Evolutionary conservation across 179 eudicot species (phyloP).

Genomic region (Sideroxylon spinosum): DNA sequence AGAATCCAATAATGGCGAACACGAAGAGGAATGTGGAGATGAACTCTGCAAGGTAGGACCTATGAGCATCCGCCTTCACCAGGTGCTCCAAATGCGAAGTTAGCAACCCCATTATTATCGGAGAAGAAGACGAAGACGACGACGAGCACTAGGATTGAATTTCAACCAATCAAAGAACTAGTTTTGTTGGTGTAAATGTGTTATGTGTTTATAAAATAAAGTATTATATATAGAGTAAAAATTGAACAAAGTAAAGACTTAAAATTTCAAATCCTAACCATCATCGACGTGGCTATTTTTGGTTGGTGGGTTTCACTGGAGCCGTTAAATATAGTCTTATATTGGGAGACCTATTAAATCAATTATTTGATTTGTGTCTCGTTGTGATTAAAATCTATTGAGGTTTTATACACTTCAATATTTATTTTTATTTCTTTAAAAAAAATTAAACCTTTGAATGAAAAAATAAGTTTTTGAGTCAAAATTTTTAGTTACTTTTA

Average conservation of each 20-base stretch:
- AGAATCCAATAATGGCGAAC: slow-evolving; percentile 66
- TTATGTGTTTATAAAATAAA: not conserved
- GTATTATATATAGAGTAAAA: not conserved
- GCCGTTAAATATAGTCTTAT: not conserved
- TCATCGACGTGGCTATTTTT: slow-evolving; percentile 7
- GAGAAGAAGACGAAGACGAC: not conserved
- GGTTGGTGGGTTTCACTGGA: not conserved
- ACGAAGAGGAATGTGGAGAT: slow-evolving; percentile 81
- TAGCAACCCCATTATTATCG: slow-evolving; percentile 46
- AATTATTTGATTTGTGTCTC: not conserved
- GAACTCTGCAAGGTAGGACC: slow-evolving; percentile 84
- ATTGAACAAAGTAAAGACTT: not conserved
- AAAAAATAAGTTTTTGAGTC: too few relatives aligned
- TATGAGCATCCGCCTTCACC: slow-evolving; percentile 47
- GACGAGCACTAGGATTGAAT: not conserved
- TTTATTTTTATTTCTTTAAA: too few relatives aligned
- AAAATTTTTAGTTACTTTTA: too few relatives aligned
- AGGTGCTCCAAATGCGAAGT: slow-evolving; percentile 44
- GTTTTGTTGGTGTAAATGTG: not conserved
- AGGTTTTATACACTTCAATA: too few relatives aligned
- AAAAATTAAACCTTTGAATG: too few relatives aligned
- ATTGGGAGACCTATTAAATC: not conserved
- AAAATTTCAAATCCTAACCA: slow-evolving; percentile 35
- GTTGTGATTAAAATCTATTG: not conserved
- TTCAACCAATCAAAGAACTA: not conserved